Evolutionary conservation across 1,139 yeast genomes (phyloP).

Genomic region (Protomyces inouyei): DNA sequence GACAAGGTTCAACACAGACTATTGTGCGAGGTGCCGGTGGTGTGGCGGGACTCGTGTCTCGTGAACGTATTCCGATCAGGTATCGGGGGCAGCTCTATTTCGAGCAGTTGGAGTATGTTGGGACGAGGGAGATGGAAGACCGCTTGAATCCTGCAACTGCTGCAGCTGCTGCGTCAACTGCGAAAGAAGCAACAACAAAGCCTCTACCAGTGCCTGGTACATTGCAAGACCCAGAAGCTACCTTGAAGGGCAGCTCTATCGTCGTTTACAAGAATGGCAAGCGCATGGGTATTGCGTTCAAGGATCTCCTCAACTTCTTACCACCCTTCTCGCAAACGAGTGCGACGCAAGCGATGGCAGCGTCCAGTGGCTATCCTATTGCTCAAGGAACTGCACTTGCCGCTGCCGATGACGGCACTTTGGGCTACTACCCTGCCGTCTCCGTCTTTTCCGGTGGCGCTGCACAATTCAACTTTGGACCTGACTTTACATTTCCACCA

Average conservation of each 20-base stretch:
- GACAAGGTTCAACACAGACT: background rate
- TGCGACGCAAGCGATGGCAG: conserved; percentile 30
- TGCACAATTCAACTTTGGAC: conserved; percentile 66
- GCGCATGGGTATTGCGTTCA: conserved; percentile 59
- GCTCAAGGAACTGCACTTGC: background rate
- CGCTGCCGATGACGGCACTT: conserved; percentile 62
- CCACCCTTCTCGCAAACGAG: conserved; percentile 57
- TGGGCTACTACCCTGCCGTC: conserved; percentile 89
- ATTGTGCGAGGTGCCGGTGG: conserved; percentile 33
- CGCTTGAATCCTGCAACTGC: conserved; percentile 53
- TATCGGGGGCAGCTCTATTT: conserved; percentile 72
- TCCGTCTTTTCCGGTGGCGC: conserved; percentile 78
- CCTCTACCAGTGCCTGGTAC: conserved; percentile 28
- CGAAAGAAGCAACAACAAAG: conserved; percentile 32
- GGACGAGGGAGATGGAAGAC: conserved; percentile 71
- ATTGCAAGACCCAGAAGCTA: conserved; percentile 41
- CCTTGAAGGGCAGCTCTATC: conserved; percentile 48
- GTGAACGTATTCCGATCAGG: conserved; percentile 86
- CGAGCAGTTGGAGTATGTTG: conserved; percentile 80
- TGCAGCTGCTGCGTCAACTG: conserved; percentile 27
- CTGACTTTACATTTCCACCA: conserved; percentile 52
- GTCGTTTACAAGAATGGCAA: conserved; percentile 73
- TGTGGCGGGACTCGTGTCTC: conserved; percentile 40
- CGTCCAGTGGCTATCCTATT: conserved; percentile 40
- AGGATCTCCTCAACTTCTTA: conserved; percentile 65